Evolutionary conservation across 2,329 filamentous ascomycete genomes (phyloP).

Genomic region (Pseudogymnoascus sp.): DNA sequence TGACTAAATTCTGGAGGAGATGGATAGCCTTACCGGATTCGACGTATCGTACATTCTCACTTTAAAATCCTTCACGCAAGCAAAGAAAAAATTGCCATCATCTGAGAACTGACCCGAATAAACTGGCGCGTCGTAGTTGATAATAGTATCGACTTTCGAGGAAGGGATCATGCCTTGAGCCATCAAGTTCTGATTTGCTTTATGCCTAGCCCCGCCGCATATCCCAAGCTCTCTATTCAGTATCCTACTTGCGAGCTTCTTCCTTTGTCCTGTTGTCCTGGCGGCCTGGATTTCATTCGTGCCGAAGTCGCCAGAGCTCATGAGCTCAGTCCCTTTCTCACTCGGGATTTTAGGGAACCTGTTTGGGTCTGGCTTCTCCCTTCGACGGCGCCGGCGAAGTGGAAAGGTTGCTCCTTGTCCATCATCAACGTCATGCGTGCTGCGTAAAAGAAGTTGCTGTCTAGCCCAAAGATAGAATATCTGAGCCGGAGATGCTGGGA

Average conservation of each 20-base stretch:
- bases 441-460: conserved; percentile 15
- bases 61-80: conserved; percentile 83
- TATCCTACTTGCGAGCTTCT: conserved; percentile 58
- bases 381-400: conserved; percentile 39
- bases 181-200: conserved; percentile 56
- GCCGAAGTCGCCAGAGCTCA: conserved; percentile 78
- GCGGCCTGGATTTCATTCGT: conserved; percentile 48
- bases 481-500: conserved; percentile 16
- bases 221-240: conserved; percentile 75
- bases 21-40: conserved; percentile 48
- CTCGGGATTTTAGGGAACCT: conserved; percentile 80
- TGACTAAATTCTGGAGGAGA: not conserved
- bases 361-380: conserved; percentile 40
- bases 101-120: conserved; percentile 96
- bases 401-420: conserved; percentile 26
- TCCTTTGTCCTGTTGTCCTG: conserved; percentile 44
- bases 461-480: conserved; percentile 11
- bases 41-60: conserved; percentile 97
- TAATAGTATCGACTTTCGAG: conserved; percentile 71
- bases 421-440: conserved; percentile 17
- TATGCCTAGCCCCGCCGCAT: conserved; percentile 51
- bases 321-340: conserved; percentile 65
- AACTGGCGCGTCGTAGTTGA: conserved; percentile 77
- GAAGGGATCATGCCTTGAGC: conserved; percentile 69
- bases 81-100: conserved; percentile 96